Percentiles rank a stretch among this genome's conserved stretches.
Conservation (phyloP, 1,284 basidiomycete genomes). For the Pterulicium gracile region DNA sequence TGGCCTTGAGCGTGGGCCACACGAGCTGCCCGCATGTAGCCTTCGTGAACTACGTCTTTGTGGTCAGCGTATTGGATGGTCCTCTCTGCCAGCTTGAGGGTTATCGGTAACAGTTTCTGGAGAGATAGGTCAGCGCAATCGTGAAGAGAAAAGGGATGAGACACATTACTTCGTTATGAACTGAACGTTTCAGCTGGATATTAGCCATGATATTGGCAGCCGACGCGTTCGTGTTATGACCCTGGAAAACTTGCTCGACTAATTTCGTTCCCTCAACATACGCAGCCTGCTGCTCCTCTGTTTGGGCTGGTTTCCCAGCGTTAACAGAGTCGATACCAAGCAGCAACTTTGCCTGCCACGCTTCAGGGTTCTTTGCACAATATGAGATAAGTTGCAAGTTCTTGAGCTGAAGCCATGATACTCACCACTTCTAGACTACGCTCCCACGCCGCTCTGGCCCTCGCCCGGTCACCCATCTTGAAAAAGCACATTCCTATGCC, state of each 20-base stretch:
- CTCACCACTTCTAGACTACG: constrained; percentile 73
- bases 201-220: constrained; percentile 73
- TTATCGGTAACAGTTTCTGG: constrained; percentile 5
- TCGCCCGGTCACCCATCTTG: constrained; percentile 71
- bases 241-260: constrained; percentile 65
- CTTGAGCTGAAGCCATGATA: constrained; percentile 11
- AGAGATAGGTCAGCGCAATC: too few relatives aligned
- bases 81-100: constrained; percentile 80
- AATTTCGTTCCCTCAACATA: constrained; percentile 54
- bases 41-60: constrained; percentile 67
- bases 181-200: constrained; percentile 59
- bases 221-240: constrained; percentile 65
- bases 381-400: constrained; percentile 6
- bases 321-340: constrained; percentile 82
- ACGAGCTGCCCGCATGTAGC: constrained; percentile 68
- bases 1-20: constrained; percentile 65
- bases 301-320: constrained; percentile 50
- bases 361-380: constrained; percentile 71
- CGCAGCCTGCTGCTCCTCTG: constrained; percentile 47
- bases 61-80: constrained; percentile 90
- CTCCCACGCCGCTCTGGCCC: constrained; percentile 82
- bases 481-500: constrained; percentile 90
- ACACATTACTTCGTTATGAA: constrained; percentile 36
- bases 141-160: background rate
- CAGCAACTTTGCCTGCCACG: constrained; percentile 69